These are phyloP conservation scores for Heterobasidion occidentale DNA, from an alignment of 1,284 basidiomycete species.

Conservation along the genomic window DNA sequence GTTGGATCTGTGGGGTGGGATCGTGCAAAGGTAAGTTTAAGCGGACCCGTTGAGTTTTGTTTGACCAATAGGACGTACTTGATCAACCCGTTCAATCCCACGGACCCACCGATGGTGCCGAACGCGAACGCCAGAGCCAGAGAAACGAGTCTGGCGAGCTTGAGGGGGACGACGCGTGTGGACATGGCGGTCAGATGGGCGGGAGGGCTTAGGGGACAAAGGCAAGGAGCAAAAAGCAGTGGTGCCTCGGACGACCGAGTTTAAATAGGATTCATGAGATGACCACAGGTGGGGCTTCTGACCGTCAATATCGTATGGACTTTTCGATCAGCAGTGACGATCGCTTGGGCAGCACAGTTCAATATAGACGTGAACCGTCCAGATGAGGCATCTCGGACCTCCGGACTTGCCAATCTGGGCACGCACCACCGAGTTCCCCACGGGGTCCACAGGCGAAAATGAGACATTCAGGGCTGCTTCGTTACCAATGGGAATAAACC, in stretches of 20 bases:
- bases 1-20: constrained; percentile 16
- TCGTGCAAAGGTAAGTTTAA: background rate
- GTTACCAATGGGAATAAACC: too few species aligned
- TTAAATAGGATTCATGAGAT: background rate
- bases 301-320: background rate
- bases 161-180: background rate
- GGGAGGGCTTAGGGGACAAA: background rate
- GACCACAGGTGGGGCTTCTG: background rate
- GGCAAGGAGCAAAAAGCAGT: background rate
- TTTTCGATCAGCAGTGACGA: too few species aligned
- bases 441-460: too few species aligned
- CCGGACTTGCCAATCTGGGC: too few species aligned
- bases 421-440: too few species aligned
- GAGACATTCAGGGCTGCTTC: too few species aligned
- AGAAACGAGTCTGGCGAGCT: constrained; percentile 13
- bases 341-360: too few species aligned
- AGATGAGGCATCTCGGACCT: too few species aligned
- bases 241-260: background rate
- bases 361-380: too few species aligned
- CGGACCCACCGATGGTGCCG: constrained; percentile 24
- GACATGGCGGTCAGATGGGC: background rate
- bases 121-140: constrained; percentile 30
- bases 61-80: constrained; percentile 21
- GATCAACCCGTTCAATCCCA: constrained; percentile 32
- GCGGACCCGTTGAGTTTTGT: background rate